A percentile compares a stretch with the other conserved stretches of the same genome.
Conservation (phyloP, 352 stramenopile species). For the Phytophthora kernoviae region DNA sequence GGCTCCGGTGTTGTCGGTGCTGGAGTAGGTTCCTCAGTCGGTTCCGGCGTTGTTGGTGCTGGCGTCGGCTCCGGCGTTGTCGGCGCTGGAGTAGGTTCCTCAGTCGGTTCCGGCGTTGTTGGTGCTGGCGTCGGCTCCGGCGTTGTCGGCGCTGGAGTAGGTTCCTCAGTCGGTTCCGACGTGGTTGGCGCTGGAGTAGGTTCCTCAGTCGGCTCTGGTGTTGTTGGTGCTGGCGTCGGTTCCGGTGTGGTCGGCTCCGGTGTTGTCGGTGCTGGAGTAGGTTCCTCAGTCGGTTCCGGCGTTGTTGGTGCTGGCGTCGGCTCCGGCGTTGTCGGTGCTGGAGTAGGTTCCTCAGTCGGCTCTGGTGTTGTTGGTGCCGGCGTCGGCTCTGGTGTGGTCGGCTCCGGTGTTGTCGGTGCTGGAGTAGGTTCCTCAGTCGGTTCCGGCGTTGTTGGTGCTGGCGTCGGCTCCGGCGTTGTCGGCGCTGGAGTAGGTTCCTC, state of each 20-base stretch:
- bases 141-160: too few relatives aligned
- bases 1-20: constrained; percentile 6
- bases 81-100: neutral
- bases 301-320: neutral
- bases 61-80: constrained; percentile 5
- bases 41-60: neutral
- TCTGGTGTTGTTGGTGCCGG: neutral
- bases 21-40: neutral
- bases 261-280: too few relatives aligned
- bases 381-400: neutral
- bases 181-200: neutral
- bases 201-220: neutral
- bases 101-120: neutral
- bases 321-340: neutral
- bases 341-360: constrained; percentile 1
- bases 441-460: constrained; percentile 2
- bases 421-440: constrained; percentile 1
- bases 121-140: neutral
- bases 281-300: too few relatives aligned
- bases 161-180: too few relatives aligned
- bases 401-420: neutral
- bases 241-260: too few relatives aligned
- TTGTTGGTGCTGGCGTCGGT: neutral
- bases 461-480: constrained; percentile 2
- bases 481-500: neutral